phyloP scores from a whole-genome alignment of 2,329 filamentous ascomycete species.

The Lasiodiplodia citricola region DNA sequence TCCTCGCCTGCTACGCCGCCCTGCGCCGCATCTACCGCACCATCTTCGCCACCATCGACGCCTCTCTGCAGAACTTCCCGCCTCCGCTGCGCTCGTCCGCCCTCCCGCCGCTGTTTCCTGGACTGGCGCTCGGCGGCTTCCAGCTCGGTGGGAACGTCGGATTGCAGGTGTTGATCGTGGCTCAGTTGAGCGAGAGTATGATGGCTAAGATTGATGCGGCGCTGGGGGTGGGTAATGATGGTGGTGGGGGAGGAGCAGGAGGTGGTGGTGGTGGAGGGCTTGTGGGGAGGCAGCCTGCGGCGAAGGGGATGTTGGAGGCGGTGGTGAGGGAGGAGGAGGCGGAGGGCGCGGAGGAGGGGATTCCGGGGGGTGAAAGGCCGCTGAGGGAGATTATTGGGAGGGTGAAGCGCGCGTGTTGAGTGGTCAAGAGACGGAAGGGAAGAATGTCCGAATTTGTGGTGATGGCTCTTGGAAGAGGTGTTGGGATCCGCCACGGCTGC shows the following conservation, averaged over 20 bases:
- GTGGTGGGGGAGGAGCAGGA: too few relatives aligned
- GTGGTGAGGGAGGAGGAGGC: background rate
- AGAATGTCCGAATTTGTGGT: background rate
- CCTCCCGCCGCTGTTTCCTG: background rate
- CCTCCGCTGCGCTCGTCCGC: background rate
- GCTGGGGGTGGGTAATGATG: background rate
- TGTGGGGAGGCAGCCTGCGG: background rate
- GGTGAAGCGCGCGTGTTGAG: background rate
- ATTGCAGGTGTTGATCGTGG: background rate
- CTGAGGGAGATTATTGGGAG: background rate
- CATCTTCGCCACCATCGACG: conserved; percentile 3
- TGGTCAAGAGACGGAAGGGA: fast-evolving
- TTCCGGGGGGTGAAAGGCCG: background rate
- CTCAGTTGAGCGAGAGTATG: background rate
- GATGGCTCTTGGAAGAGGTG: background rate
- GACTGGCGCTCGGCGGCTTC: background rate
- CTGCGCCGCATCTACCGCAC: background rate
- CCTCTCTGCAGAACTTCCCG: background rate
- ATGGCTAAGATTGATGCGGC: background rate
- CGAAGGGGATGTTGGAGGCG: background rate
- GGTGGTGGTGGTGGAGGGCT: background rate
- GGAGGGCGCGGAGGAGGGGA: background rate
- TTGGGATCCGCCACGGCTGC: too few relatives aligned
- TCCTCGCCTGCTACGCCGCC: conserved; percentile 2
- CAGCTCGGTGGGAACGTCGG: background rate